Evolutionary conservation across 192 early-diverging fungal species (phyloP).

Genomic region (Coemansia furcata): DNA sequence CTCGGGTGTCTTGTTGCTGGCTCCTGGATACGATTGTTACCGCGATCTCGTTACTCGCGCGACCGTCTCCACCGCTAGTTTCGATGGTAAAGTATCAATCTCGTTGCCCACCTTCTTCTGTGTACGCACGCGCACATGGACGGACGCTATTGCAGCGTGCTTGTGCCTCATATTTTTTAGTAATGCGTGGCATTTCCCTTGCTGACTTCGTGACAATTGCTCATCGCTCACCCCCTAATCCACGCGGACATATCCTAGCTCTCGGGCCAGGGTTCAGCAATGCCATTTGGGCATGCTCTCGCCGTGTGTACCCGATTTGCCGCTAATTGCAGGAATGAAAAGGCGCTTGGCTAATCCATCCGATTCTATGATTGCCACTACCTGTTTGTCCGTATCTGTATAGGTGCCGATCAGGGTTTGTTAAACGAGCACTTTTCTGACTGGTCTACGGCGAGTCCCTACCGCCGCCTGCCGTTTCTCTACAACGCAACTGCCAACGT

Average conservation of each 20-base stretch:
- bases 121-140: not conserved
- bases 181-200: not conserved
- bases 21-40: conserved; percentile 60
- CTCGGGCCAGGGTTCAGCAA: not conserved
- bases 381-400: not conserved
- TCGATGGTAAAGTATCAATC: conserved; percentile 69
- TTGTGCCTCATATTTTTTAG: not conserved
- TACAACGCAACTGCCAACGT: conserved; percentile 68
- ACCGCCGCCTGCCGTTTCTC: conserved; percentile 78
- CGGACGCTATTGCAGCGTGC: not conserved
- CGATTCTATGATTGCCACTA: not conserved
- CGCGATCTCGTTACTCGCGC: conserved; percentile 52
- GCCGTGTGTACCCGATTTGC: not conserved
- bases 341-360: not conserved
- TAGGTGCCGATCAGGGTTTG: conserved; percentile 92
- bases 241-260: not conserved
- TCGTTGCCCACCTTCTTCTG: conserved; percentile 1
- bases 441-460: conserved; percentile 63
- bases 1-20: conserved; percentile 81
- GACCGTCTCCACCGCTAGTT: conserved; percentile 55
- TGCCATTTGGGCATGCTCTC: not conserved
- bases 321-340: not conserved
- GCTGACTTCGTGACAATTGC: not conserved
- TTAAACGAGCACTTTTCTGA: conserved; percentile 82
- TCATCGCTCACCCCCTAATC: conserved; percentile 11